A percentile compares a stretch with the other conserved stretches of the same genome.
Evolutionary conservation across 768 basidiomycete species (phyloP).

Genomic region (Boletellus sp.): DNA sequence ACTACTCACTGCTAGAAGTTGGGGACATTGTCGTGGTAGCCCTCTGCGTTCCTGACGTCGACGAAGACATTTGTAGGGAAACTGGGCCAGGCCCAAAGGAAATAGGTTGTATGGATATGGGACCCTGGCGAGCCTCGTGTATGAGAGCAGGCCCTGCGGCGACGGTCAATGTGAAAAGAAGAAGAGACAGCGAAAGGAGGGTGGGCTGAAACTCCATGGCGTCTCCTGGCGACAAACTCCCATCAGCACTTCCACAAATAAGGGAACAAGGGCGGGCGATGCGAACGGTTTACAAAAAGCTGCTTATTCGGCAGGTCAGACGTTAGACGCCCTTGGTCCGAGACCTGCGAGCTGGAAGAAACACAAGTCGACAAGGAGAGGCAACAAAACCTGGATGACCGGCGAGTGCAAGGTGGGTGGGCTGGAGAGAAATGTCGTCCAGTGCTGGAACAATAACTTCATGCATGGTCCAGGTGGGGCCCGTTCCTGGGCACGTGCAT

Average conservation of each 20-base stretch:
- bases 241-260: not conserved
- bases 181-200: conserved; percentile 7
- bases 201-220: conserved; percentile 12
- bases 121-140: conserved; percentile 24
- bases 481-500: conserved; percentile 14
- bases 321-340: not conserved
- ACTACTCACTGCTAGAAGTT: conserved; percentile 15
- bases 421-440: conserved; percentile 1
- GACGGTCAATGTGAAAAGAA: conserved; percentile 8
- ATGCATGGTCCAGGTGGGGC: not conserved
- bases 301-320: not conserved
- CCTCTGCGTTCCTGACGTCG: not conserved
- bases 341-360: not conserved
- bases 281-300: not conserved
- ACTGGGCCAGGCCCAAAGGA: conserved; percentile 6
- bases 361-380: not conserved
- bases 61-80: conserved; percentile 4
- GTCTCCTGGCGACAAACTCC: not conserved
- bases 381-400: not conserved
- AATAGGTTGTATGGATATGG: not conserved
- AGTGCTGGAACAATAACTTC: conserved; percentile 11
- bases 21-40: conserved; percentile 11
- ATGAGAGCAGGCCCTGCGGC: conserved; percentile 11
- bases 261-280: not conserved
- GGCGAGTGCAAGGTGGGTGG: not conserved